Base-by-base conservation (phyloP, 352 stramenopile genomes). In the Phytophthora fragariaefolia region DNA sequence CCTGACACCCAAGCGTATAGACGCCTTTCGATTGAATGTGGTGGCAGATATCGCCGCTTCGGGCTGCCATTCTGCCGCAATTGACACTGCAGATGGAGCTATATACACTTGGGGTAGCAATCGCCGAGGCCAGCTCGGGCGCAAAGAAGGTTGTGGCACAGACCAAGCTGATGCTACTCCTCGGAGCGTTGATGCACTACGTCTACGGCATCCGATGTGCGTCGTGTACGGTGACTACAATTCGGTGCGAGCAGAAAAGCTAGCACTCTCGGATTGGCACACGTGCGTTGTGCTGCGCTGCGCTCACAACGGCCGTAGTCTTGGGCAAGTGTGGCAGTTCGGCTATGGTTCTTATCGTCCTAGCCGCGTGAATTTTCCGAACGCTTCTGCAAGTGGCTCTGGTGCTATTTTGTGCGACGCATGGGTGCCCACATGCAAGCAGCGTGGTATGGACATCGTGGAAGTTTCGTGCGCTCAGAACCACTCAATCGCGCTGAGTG, bases 61-160 rank as follows among this genome's bases (percentile, higher is more conserved):
- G 2, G 82, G 82, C 6, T 87, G 75, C 30, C 87, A 95, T 70
- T 95, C 85, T 7, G 87, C 79, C 30, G 83, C 83, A 28, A 90
- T 93, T 58, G 73, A 79, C 3, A 52, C 58, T 2, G 40, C 73
- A 7, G 59, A 81, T 9, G 81, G 80, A 8, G 69, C 62, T 20
- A 66, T 93, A 9, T 93, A 85, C 70, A 93, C 83, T 8, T 95
- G 87, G 87, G 87, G 85, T 10, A 88, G 80, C 62, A 95, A 95
- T 66, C 89, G 88, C 52, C 83, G 83, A 10, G 87, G 87, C 3
- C 85, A 93, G 54, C 80, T 95, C 9, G 87, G 87, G 3, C 85
- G 83, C 17, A 92, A 93, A 59, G 85, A 95, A 72, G 82, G 81
- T 4, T 85, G 84, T 32, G 83, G 79, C 4, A 89, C 79, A 1